Conservation (phyloP, 768 basidiomycete genomes). For the Suillus brevipes region DNA sequence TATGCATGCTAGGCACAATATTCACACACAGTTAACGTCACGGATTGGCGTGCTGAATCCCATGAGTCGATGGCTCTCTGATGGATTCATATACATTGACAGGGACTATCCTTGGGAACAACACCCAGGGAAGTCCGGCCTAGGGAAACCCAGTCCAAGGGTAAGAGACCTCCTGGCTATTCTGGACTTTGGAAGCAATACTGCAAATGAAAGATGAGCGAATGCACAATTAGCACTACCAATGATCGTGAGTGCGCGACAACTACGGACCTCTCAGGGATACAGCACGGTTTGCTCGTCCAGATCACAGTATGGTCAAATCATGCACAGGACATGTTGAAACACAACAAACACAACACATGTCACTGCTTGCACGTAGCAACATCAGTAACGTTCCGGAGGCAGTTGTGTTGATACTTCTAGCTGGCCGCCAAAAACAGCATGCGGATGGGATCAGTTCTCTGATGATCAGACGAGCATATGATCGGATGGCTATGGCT, state of each 20-base stretch:
- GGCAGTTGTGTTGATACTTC: too few species aligned
- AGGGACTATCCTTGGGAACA: background rate
- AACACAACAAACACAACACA: too few species aligned
- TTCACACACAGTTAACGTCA: conserved; percentile 3
- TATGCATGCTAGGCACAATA: background rate
- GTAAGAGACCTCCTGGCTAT: background rate
- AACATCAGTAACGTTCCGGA: too few species aligned
- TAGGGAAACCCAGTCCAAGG: background rate
- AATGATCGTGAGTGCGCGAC: background rate
- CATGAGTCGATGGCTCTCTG: background rate
- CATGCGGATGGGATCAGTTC: too few species aligned
- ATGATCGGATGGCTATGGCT: too few species aligned
- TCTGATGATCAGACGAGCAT: too few species aligned
- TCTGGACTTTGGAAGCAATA: background rate
- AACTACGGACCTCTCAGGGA: background rate
- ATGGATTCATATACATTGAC: background rate
- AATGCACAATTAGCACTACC: background rate
- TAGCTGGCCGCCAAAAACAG: too few species aligned
- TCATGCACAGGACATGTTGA: too few species aligned
- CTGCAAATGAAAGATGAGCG: background rate
- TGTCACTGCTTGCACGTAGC: too few species aligned
- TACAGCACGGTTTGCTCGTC: too few species aligned
- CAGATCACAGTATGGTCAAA: too few species aligned
- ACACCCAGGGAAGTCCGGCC: background rate
- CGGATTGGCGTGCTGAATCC: conserved; percentile 16